These are phyloP conservation scores for Erysimum pusillum DNA, from an alignment of 441 rosid species.

Conservation along the genomic window DNA sequence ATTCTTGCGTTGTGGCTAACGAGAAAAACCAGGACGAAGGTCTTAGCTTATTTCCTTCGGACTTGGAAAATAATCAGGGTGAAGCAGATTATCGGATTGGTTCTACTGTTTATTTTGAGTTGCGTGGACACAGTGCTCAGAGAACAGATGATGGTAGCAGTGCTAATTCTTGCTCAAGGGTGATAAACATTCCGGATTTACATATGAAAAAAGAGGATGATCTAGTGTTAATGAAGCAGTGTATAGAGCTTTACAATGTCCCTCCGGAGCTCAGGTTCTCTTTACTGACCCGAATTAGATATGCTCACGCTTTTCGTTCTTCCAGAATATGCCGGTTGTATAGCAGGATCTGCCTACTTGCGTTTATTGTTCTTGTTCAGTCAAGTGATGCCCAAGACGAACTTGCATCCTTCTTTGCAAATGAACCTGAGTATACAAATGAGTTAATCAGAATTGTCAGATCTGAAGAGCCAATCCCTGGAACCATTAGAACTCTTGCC, in stretches of 20 bases:
- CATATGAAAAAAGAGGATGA: conserved; percentile 94
- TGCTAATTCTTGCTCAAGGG: conserved; percentile 54
- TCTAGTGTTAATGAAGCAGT: conserved; percentile 80
- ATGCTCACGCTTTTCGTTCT: conserved; percentile 92
- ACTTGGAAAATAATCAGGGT: conserved; percentile 63
- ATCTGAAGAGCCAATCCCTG: conserved; percentile 88
- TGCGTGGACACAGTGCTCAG: conserved; percentile 71
- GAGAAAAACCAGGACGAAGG: conserved; percentile 93
- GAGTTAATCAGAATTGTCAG: conserved; percentile 95
- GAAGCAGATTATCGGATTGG: conserved; percentile 82
- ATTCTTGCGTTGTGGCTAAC: conserved; percentile 91
- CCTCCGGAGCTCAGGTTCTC: conserved; percentile 86
- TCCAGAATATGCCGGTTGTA: conserved; percentile 88
- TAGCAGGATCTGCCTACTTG: conserved; percentile 95
- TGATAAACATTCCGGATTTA: conserved; percentile 83
- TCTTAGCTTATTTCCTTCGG: conserved; percentile 84
- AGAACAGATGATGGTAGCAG: conserved; percentile 51
- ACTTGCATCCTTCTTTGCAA: conserved; percentile 89
- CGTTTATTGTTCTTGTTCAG: conserved; percentile 96
- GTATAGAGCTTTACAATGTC: conserved; percentile 80
- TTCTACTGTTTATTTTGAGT: conserved; percentile 93
- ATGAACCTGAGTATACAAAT: conserved; percentile 98
- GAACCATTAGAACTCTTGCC: conserved; percentile 89
- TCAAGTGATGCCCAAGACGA: conserved; percentile 96
- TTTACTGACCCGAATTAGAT: conserved; percentile 91